Evolutionary conservation across 495 filamentous ascomycete genomes (phyloP).

Genomic region (Penicillium taxi): DNA sequence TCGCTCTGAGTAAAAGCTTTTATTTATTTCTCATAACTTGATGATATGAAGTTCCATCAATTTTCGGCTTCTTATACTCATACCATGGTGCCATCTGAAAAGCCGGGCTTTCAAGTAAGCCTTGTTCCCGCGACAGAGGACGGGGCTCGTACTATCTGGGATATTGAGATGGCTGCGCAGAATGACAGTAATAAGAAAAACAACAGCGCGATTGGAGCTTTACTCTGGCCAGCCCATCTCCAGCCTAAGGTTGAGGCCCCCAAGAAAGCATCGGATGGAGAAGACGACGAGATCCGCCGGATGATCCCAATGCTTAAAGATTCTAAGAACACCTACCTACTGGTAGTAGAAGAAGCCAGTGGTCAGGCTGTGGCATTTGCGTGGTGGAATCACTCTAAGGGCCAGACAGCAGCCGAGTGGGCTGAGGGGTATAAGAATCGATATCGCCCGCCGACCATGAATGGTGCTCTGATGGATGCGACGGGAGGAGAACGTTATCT

Average conservation of each 20-base stretch:
- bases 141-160: background rate
- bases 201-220: background rate
- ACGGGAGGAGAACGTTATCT: background rate
- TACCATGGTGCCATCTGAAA: background rate
- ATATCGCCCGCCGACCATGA: background rate
- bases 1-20: too few species aligned
- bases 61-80: too few species aligned
- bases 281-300: background rate
- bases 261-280: background rate
- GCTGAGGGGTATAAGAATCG: background rate
- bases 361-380: background rate
- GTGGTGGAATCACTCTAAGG: background rate
- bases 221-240: background rate
- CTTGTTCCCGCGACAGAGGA: constrained; percentile 1
- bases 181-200: background rate
- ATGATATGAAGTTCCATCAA: too few species aligned
- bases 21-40: too few species aligned
- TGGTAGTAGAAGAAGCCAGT: background rate
- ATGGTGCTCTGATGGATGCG: background rate
- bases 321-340: background rate
- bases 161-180: background rate
- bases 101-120: background rate
- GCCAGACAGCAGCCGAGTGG: constrained; percentile 1
- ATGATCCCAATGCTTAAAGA: background rate
- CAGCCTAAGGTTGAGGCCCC: too few species aligned